Percentiles rank a stretch among this genome's conserved stretches.
Conservation (phyloP, 2,329 filamentous ascomycete species). For the Sarocladium brachiariae region DNA sequence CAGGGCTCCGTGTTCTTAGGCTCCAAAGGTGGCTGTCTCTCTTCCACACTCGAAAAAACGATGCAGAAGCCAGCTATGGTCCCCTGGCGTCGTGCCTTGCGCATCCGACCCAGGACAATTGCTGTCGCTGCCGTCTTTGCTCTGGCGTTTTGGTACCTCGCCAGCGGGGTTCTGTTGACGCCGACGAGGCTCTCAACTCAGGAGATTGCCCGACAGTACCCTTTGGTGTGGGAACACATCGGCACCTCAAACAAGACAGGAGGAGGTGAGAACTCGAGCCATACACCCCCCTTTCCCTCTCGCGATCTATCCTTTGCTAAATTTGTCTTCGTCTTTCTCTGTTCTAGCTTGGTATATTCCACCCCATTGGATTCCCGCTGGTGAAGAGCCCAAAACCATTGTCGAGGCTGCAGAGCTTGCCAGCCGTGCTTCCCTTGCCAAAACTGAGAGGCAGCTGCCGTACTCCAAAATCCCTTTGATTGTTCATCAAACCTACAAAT, state of each 20-base stretch:
- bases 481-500: conserved; percentile 18
- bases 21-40: not conserved
- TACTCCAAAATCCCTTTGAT: conserved; percentile 20
- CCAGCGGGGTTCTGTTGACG: not conserved
- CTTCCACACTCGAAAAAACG: not conserved
- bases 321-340: not conserved
- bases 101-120: not conserved
- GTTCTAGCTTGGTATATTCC: conserved; percentile 19
- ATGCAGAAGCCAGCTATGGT: not conserved
- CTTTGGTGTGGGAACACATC: conserved; percentile 16
- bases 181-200: not conserved
- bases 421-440: conserved; percentile 13
- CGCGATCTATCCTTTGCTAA: too few species aligned
- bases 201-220: conserved; percentile 9
- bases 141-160: not conserved
- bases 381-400: conserved; percentile 15
- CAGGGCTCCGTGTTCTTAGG: not conserved
- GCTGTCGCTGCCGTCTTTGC: not conserved
- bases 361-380: conserved; percentile 14
- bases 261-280: conserved; percentile 13
- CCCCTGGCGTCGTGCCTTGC: not conserved
- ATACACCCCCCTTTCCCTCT: not conserved
- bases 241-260: conserved; percentile 14
- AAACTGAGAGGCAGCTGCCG: conserved; percentile 13
- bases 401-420: conserved; percentile 17